Conservation (phyloP, 1,139 yeast species). For the Petasospora rhodanensis region DNA sequence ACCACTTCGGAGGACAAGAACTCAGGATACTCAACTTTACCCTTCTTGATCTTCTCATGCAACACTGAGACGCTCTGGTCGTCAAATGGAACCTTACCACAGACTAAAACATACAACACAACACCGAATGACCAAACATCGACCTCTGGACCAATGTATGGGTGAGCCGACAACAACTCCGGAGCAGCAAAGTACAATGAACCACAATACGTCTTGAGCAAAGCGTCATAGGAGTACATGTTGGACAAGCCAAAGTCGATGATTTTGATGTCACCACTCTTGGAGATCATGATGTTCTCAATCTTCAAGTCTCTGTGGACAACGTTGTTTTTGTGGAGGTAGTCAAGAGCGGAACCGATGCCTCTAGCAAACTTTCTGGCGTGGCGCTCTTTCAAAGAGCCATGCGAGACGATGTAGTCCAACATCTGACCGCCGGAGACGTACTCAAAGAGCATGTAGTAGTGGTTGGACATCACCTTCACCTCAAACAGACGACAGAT, state of each 20-base stretch:
- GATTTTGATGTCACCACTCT: slow-evolving; percentile 89
- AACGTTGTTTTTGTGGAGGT: slow-evolving; percentile 88
- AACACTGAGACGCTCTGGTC: slow-evolving; percentile 90
- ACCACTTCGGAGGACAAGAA: slow-evolving; percentile 78
- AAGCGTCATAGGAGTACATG: slow-evolving; percentile 64
- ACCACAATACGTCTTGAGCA: slow-evolving; percentile 94
- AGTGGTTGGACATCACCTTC: slow-evolving; percentile 95
- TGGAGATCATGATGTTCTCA: slow-evolving; percentile 92
- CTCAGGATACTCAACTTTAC: slow-evolving; percentile 87
- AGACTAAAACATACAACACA: slow-evolving; percentile 86
- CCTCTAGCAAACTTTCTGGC: slow-evolving; percentile 96
- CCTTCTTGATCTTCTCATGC: slow-evolving; percentile 91
- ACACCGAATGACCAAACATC: slow-evolving; percentile 99
- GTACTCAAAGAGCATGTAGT: slow-evolving; percentile 94
- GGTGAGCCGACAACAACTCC: slow-evolving; percentile 85
- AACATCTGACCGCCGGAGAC: slow-evolving; percentile 98
- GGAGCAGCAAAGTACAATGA: slow-evolving; percentile 98
- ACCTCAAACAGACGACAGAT: slow-evolving; percentile 91
- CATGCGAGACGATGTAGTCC: slow-evolving; percentile 96
- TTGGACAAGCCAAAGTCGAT: slow-evolving; percentile 96
- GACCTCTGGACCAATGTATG: slow-evolving; percentile 94
- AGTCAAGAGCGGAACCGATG: slow-evolving; percentile 91
- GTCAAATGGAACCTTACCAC: slow-evolving; percentile 98
- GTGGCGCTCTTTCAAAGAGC: slow-evolving; percentile 86
- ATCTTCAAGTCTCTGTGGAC: slow-evolving; percentile 96